Conservation (phyloP, 2,329 filamentous ascomycete genomes). For the Fusarium sp. region DNA sequence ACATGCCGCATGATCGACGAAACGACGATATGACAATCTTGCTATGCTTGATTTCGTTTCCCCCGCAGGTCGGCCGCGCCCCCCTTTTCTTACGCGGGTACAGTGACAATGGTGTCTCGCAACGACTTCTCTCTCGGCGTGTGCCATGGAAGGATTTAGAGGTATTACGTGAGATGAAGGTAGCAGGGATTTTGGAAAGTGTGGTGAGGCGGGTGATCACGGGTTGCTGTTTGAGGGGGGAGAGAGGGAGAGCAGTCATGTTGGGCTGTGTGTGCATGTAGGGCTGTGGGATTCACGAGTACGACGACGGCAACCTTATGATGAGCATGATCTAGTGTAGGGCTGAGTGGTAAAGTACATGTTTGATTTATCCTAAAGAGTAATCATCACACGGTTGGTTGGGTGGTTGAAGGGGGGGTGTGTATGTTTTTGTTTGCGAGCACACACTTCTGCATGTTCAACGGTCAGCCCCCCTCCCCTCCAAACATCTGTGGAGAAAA, state of each 20-base stretch:
- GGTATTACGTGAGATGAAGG: conserved; percentile 43
- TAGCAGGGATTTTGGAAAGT: conserved; percentile 7
- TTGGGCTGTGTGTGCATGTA: neutral
- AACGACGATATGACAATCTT: neutral
- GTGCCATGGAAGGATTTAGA: conserved; percentile 32
- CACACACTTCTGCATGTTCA: neutral
- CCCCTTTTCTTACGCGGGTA: neutral
- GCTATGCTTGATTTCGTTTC: neutral
- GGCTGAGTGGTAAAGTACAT: conserved; percentile 14
- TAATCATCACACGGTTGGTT: neutral
- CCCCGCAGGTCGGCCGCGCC: conserved; percentile 1
- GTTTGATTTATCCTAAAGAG: neutral
- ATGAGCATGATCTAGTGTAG: conserved; percentile 9
- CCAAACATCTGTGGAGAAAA: neutral
- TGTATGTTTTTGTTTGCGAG: neutral
- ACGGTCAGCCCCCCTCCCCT: neutral
- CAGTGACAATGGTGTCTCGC: conserved; percentile 7
- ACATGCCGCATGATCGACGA: conserved; percentile 1
- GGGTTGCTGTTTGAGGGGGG: conserved; percentile 6
- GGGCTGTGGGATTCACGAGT: neutral
- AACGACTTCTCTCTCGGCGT: neutral
- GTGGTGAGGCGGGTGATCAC: conserved; percentile 34
- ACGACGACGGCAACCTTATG: neutral
- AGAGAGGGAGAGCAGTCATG: neutral
- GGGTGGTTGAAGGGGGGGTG: neutral